Evolutionary conservation across 768 basidiomycete species (phyloP).

Genomic region (Auricularia cornea): DNA sequence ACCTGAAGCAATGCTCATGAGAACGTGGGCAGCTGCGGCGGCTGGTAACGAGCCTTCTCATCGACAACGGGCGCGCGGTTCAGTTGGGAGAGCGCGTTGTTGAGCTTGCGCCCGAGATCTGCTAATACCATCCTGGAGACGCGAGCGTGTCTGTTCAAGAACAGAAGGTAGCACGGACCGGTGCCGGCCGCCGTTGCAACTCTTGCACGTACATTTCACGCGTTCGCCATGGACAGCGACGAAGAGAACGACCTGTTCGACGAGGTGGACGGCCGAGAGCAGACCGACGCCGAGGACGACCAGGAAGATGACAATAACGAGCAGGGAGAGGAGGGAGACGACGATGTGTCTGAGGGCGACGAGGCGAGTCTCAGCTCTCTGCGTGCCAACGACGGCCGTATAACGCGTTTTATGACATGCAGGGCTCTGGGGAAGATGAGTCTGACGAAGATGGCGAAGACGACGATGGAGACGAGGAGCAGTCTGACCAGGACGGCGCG

Average conservation of each 20-base stretch:
- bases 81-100: conserved; percentile 85
- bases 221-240: conserved; percentile 41
- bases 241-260: conserved; percentile 43
- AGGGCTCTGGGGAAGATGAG: conserved; percentile 17
- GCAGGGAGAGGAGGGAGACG: conserved; percentile 31
- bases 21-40: not conserved
- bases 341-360: conserved; percentile 62
- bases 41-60: conserved; percentile 58
- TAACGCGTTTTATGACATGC: conserved; percentile 15
- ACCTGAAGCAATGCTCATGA: conserved; percentile 41
- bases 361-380: conserved; percentile 44
- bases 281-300: conserved; percentile 48
- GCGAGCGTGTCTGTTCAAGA: conserved; percentile 2
- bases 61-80: conserved; percentile 82
- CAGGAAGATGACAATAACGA: not conserved
- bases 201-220: not conserved
- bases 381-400: not conserved
- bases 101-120: conserved; percentile 89
- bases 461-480: conserved; percentile 36
- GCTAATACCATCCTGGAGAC: conserved; percentile 76
- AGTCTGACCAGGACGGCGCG: conserved; percentile 28
- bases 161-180: not conserved
- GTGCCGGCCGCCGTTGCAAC: too few species aligned
- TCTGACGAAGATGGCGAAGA: conserved; percentile 8
- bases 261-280: conserved; percentile 47